Percentiles rank a stretch among this genome's conserved stretches.
Conservation (phyloP, 2,329 filamentous ascomycete genomes). For the Fusarium sp. region DNA sequence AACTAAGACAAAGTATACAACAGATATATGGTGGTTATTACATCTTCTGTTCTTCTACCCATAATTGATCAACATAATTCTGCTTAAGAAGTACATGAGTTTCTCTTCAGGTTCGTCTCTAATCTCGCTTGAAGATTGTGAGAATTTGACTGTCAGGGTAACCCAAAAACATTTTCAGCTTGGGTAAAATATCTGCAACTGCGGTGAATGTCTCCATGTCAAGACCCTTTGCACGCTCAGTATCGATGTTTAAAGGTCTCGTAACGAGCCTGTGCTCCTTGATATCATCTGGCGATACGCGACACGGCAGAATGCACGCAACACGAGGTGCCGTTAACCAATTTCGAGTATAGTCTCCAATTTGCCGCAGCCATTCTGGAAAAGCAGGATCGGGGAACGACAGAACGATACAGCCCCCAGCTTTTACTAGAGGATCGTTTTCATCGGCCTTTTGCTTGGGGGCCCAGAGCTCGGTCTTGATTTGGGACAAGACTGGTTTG, state of each 20-base stretch:
- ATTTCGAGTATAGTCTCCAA: neutral
- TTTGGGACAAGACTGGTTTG: neutral
- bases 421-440: neutral
- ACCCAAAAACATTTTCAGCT: neutral
- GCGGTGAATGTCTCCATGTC: constrained; percentile 5
- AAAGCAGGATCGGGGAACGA: constrained; percentile 1
- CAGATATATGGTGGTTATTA: too few relatives aligned
- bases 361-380: neutral
- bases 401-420: constrained; percentile 10
- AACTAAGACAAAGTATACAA: too few relatives aligned
- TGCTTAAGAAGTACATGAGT: too few relatives aligned
- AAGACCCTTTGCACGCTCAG: neutral
- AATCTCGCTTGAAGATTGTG: neutral
- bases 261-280: neutral
- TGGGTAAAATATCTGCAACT: neutral
- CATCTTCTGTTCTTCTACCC: too few relatives aligned
- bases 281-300: neutral
- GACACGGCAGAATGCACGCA: constrained; percentile 7
- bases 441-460: neutral
- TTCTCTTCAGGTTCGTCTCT: too few relatives aligned
- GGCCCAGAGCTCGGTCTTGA: constrained; percentile 14
- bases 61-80: too few relatives aligned
- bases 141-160: neutral
- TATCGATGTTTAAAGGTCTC: neutral
- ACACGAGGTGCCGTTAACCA: neutral